Base-by-base conservation (phyloP, 169 alveolate genomes). In the Toxoplasma gondii region DNA sequence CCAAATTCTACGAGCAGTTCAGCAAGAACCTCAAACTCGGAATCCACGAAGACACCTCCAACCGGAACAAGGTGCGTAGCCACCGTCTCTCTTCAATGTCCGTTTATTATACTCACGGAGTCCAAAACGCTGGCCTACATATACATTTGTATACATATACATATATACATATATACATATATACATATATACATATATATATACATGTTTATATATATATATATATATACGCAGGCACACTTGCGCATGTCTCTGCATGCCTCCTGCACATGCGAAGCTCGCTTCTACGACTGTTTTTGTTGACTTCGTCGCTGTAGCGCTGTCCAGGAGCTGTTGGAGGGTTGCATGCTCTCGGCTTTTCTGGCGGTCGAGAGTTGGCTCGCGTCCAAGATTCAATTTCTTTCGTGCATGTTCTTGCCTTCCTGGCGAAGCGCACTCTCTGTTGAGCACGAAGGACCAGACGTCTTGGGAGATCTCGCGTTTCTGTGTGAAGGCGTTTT, bases 1-100 rank as follows among this genome's bases (percentile, higher is more conserved):
- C 98, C 98, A 99, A 99, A 97, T 99, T 99, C 99, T 99, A 99
- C 98, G 99, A 99, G 97, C 99, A 99, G 97, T 99, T 99, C 99
- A 98, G 99, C 96, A 99, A 99, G 99, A 99, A 99, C 98, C 98
- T 99, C 91, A 99, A 99, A 97, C 97, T 99, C 93, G 99, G 99
- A 88, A 99, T 99, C 96, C 99, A 99, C 96, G 99, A 99, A 96
- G 99, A 99, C 96, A 97, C 99, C 92, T 98, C 99, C 91, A 99
- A 99, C 97, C 97, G 99, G 92, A 96, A 96, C 41, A 99, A 99
- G 99, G 97, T 99, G 80, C 41, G 93, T n/a, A 16, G 24, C 1
- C 4, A 78, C 29, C 38, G 39, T 10, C 19, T n/a, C 49, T 38
- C 36, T 54, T 31, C 36, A 24, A 31, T 64, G 16, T n/a, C 38